phyloP scores from a whole-genome alignment of 805 yeast genomes.

The Yarrowia sp. region DNA sequence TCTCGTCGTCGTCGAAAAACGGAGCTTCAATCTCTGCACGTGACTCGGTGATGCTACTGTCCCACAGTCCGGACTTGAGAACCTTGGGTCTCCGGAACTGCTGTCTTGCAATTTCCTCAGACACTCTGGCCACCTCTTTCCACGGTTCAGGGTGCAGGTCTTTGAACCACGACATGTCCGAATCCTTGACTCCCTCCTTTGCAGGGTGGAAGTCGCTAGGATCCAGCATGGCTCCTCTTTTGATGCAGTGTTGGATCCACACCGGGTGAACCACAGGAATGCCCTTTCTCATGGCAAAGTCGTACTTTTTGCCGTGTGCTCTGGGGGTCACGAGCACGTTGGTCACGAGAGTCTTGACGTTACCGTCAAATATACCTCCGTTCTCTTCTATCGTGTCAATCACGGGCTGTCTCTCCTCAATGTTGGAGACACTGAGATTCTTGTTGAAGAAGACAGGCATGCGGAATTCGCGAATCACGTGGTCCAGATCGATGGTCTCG shows the following conservation, averaged over 20 bases:
- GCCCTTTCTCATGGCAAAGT: conserved; percentile 52
- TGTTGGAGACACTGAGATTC: conserved; percentile 17
- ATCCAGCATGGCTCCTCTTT: conserved; percentile 53
- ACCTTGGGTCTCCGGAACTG: conserved; percentile 18
- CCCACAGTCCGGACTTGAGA: conserved; percentile 16
- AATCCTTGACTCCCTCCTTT: conserved; percentile 8
- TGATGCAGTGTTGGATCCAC: conserved; percentile 56
- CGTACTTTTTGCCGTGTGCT: conserved; percentile 49
- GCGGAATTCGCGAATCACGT: conserved; percentile 11
- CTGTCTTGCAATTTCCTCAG: conserved; percentile 13
- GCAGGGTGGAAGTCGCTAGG: conserved; percentile 51
- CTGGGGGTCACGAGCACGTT: conserved; percentile 49
- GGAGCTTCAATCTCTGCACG: conserved; percentile 4
- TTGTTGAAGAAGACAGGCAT: conserved; percentile 25
- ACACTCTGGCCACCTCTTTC: not conserved
- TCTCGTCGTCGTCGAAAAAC: not conserved
- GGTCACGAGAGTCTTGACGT: conserved; percentile 38
- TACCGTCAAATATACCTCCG: conserved; percentile 50
- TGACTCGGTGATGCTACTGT: conserved; percentile 22
- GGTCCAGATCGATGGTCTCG: conserved; percentile 49
- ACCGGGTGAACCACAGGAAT: conserved; percentile 54
- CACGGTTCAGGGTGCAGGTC: not conserved
- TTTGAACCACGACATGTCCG: conserved; percentile 2
- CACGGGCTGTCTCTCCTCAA: conserved; percentile 43
- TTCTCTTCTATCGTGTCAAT: conserved; percentile 45